Evolutionary conservation across 139 green algal species (phyloP).

Genomic region (Axilococcus clingmanii): DNA sequence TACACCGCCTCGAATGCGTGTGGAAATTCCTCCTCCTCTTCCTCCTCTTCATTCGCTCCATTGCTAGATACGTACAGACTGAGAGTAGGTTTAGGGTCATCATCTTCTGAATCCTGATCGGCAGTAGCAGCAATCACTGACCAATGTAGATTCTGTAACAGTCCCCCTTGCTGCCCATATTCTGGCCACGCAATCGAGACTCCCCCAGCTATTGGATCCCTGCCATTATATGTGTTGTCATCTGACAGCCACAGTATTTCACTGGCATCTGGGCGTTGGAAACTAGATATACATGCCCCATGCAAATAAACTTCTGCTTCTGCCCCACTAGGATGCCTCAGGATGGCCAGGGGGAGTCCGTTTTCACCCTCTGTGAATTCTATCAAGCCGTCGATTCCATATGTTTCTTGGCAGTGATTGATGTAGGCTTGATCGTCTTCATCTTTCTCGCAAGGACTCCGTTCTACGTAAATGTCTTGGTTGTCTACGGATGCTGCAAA

Average conservation of each 20-base stretch:
- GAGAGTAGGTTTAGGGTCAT: slow-evolving; percentile 7
- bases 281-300: slow-evolving; percentile 26
- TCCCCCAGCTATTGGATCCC: slow-evolving; percentile 20
- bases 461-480: too few relatives aligned
- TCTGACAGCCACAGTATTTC: slow-evolving; percentile 28
- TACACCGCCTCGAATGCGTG: slow-evolving; percentile 33
- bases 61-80: not conserved
- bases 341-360: slow-evolving; percentile 19
- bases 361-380: slow-evolving; percentile 6
- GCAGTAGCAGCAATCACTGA: slow-evolving; percentile 18
- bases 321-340: slow-evolving; percentile 25
- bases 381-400: slow-evolving; percentile 12
- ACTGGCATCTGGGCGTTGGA: slow-evolving; percentile 11
- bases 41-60: not conserved
- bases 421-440: slow-evolving; percentile 19
- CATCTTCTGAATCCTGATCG: not conserved
- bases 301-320: slow-evolving; percentile 25
- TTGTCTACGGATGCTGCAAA: too few relatives aligned
- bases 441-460: too few relatives aligned
- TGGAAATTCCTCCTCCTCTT: slow-evolving; percentile 13
- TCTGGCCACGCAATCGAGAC: slow-evolving; percentile 30
- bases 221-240: slow-evolving; percentile 19
- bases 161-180: slow-evolving; percentile 12
- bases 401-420: slow-evolving; percentile 25
- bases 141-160: slow-evolving; percentile 34